Percentiles rank a stretch among this genome's conserved stretches.
phyloP scores from a whole-genome alignment of 805 yeast genomes.

The Saturnispora saitoi region DNA sequence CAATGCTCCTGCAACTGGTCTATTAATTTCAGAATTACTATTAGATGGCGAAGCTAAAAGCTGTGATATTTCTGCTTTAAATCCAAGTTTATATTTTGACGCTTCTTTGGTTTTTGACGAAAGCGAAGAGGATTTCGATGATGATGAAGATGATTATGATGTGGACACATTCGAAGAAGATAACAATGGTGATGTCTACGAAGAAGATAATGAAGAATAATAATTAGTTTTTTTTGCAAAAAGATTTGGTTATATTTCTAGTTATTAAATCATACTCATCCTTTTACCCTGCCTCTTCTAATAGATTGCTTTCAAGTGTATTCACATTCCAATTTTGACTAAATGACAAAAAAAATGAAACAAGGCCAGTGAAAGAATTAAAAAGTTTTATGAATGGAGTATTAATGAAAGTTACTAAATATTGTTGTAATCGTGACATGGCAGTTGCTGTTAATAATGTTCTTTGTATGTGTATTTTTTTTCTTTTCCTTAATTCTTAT shows the following conservation, averaged over 20 bases:
- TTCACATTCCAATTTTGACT: neutral
- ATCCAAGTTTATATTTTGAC: conserved; percentile 82
- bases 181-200: conserved; percentile 11
- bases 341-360: neutral
- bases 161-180: conserved; percentile 18
- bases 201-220: conserved; percentile 15
- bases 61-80: conserved; percentile 74
- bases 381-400: neutral
- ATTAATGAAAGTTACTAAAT: neutral
- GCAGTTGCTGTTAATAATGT: neutral
- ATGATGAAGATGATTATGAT: conserved; percentile 20
- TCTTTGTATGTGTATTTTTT: neutral
- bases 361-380: neutral
- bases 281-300: neutral
- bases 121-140: conserved; percentile 24
- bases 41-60: conserved; percentile 73
- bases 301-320: neutral
- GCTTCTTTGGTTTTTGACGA: conserved; percentile 39
- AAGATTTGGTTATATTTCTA: neutral
- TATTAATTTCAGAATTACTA: conserved; percentile 77
- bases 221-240: neutral
- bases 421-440: neutral
- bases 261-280: neutral
- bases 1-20: conserved; percentile 97
- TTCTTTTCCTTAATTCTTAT: neutral